A percentile compares a stretch with the other conserved stretches of the same genome.
phyloP scores from a whole-genome alignment of 2,329 filamentous ascomycete genomes.

The Helicocarpus griseus region DNA sequence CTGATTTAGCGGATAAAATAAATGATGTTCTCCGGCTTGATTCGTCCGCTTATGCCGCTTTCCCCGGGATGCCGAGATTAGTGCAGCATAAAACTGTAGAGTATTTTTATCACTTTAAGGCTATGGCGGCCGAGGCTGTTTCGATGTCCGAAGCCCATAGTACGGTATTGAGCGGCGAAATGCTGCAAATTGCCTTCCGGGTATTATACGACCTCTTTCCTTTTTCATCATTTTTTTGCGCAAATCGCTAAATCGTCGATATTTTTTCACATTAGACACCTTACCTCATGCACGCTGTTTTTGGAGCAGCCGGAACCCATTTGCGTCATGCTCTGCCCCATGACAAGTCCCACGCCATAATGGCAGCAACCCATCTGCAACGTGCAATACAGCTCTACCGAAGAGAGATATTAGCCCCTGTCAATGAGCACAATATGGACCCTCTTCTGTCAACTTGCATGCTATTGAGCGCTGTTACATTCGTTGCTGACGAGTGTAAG shows the following conservation, averaged over 20 bases:
- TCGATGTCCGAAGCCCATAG: slow-evolving; percentile 11
- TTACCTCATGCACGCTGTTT: slow-evolving; percentile 29
- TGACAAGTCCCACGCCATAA: slow-evolving; percentile 19
- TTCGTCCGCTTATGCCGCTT: neutral
- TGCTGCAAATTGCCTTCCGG: slow-evolving; percentile 23
- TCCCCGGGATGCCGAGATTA: slow-evolving; percentile 2
- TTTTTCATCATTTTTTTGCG: neutral
- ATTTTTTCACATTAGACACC: slow-evolving; percentile 17
- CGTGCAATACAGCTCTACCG: slow-evolving; percentile 27
- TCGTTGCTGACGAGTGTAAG: slow-evolving; percentile 21
- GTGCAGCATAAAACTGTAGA: slow-evolving; percentile 9
- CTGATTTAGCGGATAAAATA: slow-evolving; percentile 11
- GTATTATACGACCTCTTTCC: slow-evolving; percentile 12
- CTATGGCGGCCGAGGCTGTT: slow-evolving; percentile 12
- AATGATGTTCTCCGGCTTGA: slow-evolving; percentile 16
- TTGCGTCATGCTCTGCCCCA: slow-evolving; percentile 21
- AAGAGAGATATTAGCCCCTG: slow-evolving; percentile 18
- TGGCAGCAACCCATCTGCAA: slow-evolving; percentile 30
- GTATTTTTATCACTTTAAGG: slow-evolving; percentile 24
- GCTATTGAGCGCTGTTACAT: slow-evolving; percentile 27
- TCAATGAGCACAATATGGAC: slow-evolving; percentile 27
- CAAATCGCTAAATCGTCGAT: neutral
- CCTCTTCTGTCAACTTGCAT: slow-evolving; percentile 29
- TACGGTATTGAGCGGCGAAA: slow-evolving; percentile 16
- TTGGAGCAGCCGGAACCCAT: slow-evolving; percentile 24